Percentiles rank a stretch among this genome's conserved stretches.
These are phyloP conservation scores for Phycomyces nitens DNA, from an alignment of 192 early-diverging fungal species.

Conservation along the genomic window DNA sequence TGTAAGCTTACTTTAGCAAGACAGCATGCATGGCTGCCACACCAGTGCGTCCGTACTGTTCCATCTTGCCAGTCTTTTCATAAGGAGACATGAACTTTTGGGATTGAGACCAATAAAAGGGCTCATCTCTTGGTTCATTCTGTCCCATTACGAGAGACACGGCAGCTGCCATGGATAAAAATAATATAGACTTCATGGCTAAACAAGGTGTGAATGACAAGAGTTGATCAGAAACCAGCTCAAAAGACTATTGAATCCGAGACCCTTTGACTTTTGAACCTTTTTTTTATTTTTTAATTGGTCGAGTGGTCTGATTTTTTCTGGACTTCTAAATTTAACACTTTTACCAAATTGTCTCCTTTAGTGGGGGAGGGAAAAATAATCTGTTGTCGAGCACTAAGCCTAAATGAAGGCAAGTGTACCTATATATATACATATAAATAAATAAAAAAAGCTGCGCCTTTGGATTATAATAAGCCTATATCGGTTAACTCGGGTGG, in stretches of 20 bases:
- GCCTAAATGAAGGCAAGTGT: too few relatives aligned
- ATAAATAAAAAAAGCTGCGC: too few relatives aligned
- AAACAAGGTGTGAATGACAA: too few relatives aligned
- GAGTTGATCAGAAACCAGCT: not conserved
- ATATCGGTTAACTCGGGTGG: too few relatives aligned
- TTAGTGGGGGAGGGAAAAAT: too few relatives aligned
- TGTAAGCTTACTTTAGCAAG: slow-evolving; percentile 39
- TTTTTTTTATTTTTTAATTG: slow-evolving; percentile 1
- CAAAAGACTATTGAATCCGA: not conserved
- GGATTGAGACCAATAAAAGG: slow-evolving; percentile 21
- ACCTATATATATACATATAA: too few relatives aligned
- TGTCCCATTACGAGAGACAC: slow-evolving; percentile 2
- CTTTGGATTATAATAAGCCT: too few relatives aligned
- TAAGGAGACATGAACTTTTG: slow-evolving; percentile 15
- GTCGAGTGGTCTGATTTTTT: not conserved
- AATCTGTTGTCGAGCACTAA: too few relatives aligned
- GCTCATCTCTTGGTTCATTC: slow-evolving; percentile 3
- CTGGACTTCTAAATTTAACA: too few relatives aligned
- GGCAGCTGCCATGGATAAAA: slow-evolving; percentile 5
- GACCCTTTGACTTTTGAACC: not conserved
- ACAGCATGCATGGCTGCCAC: slow-evolving; percentile 51
- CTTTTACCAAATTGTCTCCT: too few relatives aligned
- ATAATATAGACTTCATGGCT: slow-evolving; percentile 4
- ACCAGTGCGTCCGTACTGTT: slow-evolving; percentile 36
- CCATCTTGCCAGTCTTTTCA: slow-evolving; percentile 27